Percentiles rank a stretch among this genome's conserved stretches.
Evolutionary conservation across 306 rosid species (phyloP).

Genomic region (Malus orientalis): DNA sequence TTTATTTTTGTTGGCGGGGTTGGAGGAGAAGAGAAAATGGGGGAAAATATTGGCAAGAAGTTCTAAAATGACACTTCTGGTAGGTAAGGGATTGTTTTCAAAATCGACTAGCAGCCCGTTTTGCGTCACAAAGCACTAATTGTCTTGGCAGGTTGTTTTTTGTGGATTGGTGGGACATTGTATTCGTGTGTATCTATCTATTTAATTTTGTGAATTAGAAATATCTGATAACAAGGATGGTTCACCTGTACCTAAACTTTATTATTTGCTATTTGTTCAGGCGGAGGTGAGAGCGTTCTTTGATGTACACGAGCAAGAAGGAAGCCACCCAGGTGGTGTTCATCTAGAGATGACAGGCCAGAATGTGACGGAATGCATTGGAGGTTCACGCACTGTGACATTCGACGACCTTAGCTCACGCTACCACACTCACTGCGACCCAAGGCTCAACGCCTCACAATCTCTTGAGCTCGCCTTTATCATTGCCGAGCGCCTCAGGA

Average conservation of each 20-base stretch:
- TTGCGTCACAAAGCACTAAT: neutral
- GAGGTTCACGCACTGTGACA: slow-evolving; percentile 91
- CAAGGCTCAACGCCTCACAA: slow-evolving; percentile 93
- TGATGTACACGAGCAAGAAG: slow-evolving; percentile 98
- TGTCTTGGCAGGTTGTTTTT: neutral
- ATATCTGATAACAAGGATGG: neutral
- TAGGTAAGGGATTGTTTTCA: neutral
- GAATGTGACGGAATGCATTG: slow-evolving; percentile 98
- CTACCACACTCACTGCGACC: slow-evolving; percentile 99
- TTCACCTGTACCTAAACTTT: neutral
- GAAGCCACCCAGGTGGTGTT: slow-evolving; percentile 94
- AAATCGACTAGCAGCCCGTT: neutral
- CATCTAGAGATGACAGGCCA: slow-evolving; percentile 99
- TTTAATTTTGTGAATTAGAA: neutral
- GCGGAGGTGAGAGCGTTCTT: slow-evolving; percentile 98
- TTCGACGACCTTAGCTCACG: slow-evolving; percentile 90
- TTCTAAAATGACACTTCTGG: neutral
- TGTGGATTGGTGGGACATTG: neutral
- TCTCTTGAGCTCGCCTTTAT: slow-evolving; percentile 96
- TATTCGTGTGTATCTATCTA: neutral
- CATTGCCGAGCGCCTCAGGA: slow-evolving; percentile 87
- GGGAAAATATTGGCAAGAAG: neutral
- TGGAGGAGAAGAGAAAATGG: neutral
- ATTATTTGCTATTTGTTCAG: slow-evolving; percentile 22
- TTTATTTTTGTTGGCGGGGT: neutral